A percentile compares a stretch with the other conserved stretches of the same genome.
These are phyloP conservation scores for Gentiana straminea DNA, from an alignment of 257 asterid genomes.

Conservation along the genomic window DNA sequence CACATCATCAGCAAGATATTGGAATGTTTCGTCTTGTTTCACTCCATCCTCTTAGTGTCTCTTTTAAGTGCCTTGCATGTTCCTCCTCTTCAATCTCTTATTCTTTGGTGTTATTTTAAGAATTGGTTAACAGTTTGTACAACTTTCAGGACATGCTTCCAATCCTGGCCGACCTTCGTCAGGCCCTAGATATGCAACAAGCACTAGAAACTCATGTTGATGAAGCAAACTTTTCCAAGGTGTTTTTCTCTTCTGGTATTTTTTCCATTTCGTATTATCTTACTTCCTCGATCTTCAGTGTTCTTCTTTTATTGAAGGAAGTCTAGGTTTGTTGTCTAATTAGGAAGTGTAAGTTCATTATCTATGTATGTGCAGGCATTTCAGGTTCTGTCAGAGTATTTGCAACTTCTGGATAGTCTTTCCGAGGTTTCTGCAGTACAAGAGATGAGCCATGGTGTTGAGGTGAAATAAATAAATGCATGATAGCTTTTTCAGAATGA, in stretches of 20 bases:
- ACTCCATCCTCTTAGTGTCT: not conserved
- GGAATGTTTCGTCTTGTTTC: not conserved
- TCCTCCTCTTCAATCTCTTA: too few relatives aligned
- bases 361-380: slow-evolving; percentile 62
- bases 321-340: slow-evolving; percentile 10
- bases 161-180: slow-evolving; percentile 66
- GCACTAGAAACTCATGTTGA: slow-evolving; percentile 78
- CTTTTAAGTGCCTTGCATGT: not conserved
- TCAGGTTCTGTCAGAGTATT: slow-evolving; percentile 83
- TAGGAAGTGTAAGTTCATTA: slow-evolving; percentile 9
- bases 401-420: slow-evolving; percentile 81
- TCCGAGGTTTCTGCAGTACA: slow-evolving; percentile 78
- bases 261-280: slow-evolving; percentile 17
- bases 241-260: slow-evolving; percentile 20
- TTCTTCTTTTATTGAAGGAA: slow-evolving; percentile 6
- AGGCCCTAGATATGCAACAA: slow-evolving; percentile 73
- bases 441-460: slow-evolving; percentile 91
- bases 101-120: too few relatives aligned
- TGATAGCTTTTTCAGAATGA: too few relatives aligned
- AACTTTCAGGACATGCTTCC: slow-evolving; percentile 81
- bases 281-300: not conserved
- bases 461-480: slow-evolving; percentile 34
- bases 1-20: not conserved
- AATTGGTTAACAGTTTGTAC: slow-evolving; percentile 7
- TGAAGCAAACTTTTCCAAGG: slow-evolving; percentile 90